A percentile compares a stretch with the other conserved stretches of the same genome.
Conservation (phyloP, 768 basidiomycete genomes). For the Hericium erinaceus region DNA sequence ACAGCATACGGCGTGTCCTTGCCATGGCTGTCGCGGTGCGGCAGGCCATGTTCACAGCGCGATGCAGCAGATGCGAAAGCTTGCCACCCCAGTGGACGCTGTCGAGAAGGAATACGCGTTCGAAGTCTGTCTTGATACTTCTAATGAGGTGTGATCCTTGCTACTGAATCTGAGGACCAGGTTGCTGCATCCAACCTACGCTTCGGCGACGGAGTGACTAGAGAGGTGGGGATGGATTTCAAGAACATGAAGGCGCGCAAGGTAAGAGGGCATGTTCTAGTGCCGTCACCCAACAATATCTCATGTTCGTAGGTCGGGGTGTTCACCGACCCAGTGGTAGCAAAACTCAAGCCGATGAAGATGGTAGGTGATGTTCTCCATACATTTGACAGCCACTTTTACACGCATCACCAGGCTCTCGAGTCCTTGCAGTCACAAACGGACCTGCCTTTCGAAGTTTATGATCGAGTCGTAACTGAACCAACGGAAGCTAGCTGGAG, state of each 20-base stretch:
- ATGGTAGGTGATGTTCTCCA: constrained; percentile 38
- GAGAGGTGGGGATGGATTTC: constrained; percentile 88
- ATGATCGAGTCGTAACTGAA: constrained; percentile 75
- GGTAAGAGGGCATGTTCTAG: constrained; percentile 30
- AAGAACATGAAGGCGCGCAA: constrained; percentile 89
- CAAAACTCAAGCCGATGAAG: constrained; percentile 74
- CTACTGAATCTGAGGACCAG: constrained; percentile 24
- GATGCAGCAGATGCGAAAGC: constrained; percentile 54
- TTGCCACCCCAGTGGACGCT: constrained; percentile 67
- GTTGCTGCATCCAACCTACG: constrained; percentile 82
- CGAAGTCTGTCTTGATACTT: constrained; percentile 38
- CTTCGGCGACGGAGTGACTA: constrained; percentile 85
- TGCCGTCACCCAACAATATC: neutral
- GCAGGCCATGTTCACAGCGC: constrained; percentile 34
- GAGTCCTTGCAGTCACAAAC: constrained; percentile 71
- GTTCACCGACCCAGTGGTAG: constrained; percentile 85
- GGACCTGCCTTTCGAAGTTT: constrained; percentile 73
- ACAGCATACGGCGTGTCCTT: constrained; percentile 69
- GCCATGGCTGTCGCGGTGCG: constrained; percentile 53
- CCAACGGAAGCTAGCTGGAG: constrained; percentile 89
- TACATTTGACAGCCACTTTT: neutral
- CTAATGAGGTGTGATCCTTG: neutral
- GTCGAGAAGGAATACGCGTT: constrained; percentile 88
- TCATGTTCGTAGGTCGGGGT: constrained; percentile 64
- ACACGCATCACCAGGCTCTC: constrained; percentile 42